Conservation (phyloP, 176 grass and related monocot species). For the Lolium rigidum region DNA sequence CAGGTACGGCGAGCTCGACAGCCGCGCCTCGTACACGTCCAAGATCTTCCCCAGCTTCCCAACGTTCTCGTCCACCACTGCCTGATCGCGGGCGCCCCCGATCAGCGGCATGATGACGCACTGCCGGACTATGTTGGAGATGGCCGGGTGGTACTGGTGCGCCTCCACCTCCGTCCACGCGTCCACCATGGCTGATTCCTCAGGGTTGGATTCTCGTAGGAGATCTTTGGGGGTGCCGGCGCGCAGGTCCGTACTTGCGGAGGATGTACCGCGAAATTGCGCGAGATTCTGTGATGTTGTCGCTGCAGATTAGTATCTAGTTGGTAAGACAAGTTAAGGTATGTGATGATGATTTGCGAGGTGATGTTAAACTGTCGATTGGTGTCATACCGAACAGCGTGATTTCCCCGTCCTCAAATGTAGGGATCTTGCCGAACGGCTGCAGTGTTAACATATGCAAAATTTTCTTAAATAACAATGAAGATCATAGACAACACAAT, state of each 20-base stretch:
- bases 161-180: slow-evolving; percentile 22
- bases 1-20: slow-evolving; percentile 31
- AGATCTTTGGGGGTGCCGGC: neutral
- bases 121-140: slow-evolving; percentile 19
- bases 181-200: slow-evolving; percentile 23
- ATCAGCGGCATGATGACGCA: slow-evolving; percentile 4
- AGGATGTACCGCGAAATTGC: slow-evolving; percentile 35
- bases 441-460: slow-evolving; percentile 42
- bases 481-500: neutral
- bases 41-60: slow-evolving; percentile 46
- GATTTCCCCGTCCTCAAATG: slow-evolving; percentile 41
- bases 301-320: neutral
- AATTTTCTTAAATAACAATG: neutral
- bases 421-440: slow-evolving; percentile 46
- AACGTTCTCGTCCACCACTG: slow-evolving; percentile 23
- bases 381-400: slow-evolving; percentile 28
- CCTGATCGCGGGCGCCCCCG: slow-evolving; percentile 46
- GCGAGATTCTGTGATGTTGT: slow-evolving; percentile 30
- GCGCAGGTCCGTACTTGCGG: slow-evolving; percentile 29
- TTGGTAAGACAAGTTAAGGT: neutral
- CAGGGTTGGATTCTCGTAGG: neutral
- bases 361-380: neutral
- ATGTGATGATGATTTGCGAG: neutral
- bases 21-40: slow-evolving; percentile 49
- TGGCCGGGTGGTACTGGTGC: neutral